These are phyloP conservation scores for Fusarium temperatum DNA, from an alignment of 2,329 filamentous ascomycete species.

Conservation along the genomic window DNA sequence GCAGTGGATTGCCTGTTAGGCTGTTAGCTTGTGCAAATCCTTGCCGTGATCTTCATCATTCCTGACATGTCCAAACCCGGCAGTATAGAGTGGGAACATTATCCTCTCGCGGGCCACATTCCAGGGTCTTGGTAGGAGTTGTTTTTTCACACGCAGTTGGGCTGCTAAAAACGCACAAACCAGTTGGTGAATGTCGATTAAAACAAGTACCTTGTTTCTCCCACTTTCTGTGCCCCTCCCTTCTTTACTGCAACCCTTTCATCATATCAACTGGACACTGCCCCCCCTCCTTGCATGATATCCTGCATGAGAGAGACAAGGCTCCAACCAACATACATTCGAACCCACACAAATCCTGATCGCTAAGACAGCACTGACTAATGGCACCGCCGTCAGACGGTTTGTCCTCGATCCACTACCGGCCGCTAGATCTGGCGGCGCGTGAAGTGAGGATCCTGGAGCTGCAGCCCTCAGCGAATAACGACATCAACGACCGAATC, in stretches of 20 bases:
- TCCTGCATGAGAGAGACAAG: slow-evolving; percentile 7
- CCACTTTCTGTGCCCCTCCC: background rate
- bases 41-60: slow-evolving; percentile 18
- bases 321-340: background rate
- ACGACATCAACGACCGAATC: slow-evolving; percentile 31
- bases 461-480: slow-evolving; percentile 29
- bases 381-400: slow-evolving; percentile 34
- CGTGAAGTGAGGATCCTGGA: slow-evolving; percentile 35
- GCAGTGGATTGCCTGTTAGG: background rate
- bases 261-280: background rate
- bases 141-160: background rate
- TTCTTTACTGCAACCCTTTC: background rate
- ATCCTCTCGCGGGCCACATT: slow-evolving; percentile 5
- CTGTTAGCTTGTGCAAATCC: slow-evolving; percentile 2
- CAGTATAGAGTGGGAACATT: slow-evolving; percentile 2
- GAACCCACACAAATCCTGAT: background rate
- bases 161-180: background rate
- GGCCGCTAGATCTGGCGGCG: slow-evolving; percentile 18
- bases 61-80: slow-evolving; percentile 30
- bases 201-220: slow-evolving; percentile 16
- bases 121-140: slow-evolving; percentile 5
- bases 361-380: background rate
- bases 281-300: slow-evolving; percentile 7
- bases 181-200: background rate
- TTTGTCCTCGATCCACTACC: slow-evolving; percentile 32